Evolutionary conservation across 495 filamentous ascomycete species (phyloP).

Genomic region (Usnea hakonensis): DNA sequence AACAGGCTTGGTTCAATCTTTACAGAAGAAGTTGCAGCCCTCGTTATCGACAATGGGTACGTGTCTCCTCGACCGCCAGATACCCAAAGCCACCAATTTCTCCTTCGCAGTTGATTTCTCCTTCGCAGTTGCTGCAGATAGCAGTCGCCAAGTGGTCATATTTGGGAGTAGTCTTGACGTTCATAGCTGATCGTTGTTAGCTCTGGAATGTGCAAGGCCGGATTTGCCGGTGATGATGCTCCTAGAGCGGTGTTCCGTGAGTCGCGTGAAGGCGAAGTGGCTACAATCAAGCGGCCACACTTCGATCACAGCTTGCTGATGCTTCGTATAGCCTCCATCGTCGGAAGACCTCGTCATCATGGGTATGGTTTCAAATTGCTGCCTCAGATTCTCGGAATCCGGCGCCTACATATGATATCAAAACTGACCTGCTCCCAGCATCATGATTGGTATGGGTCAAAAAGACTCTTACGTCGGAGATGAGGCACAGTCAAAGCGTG

Average conservation of each 20-base stretch:
- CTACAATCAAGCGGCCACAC: background rate
- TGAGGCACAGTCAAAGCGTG: conserved; percentile 99
- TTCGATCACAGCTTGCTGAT: conserved; percentile 17
- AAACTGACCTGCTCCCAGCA: conserved; percentile 53
- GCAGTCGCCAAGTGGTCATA: background rate
- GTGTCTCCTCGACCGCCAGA: conserved; percentile 29
- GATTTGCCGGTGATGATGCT: conserved; percentile 99
- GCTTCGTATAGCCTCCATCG: conserved; percentile 73
- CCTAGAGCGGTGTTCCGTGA: conserved; percentile 99
- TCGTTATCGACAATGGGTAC: conserved; percentile 99
- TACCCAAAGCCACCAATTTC: background rate
- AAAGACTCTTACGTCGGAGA: conserved; percentile 99
- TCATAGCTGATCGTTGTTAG: conserved; percentile 50
- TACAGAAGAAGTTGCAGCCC: conserved; percentile 98
- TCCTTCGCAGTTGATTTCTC: background rate
- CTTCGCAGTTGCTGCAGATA: background rate
- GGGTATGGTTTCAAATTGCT: conserved; percentile 58
- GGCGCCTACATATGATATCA: conserved; percentile 9
- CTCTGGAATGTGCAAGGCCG: conserved; percentile 99
- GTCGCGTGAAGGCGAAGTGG: conserved; percentile 35
- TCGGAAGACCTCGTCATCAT: conserved; percentile 99
- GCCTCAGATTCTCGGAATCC: background rate
- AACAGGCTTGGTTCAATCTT: conserved; percentile 21
- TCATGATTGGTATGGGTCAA: conserved; percentile 99
- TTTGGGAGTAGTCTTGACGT: background rate